phyloP scores from a whole-genome alignment of 148 eudicot genomes.

The Camellia sinensis region DNA sequence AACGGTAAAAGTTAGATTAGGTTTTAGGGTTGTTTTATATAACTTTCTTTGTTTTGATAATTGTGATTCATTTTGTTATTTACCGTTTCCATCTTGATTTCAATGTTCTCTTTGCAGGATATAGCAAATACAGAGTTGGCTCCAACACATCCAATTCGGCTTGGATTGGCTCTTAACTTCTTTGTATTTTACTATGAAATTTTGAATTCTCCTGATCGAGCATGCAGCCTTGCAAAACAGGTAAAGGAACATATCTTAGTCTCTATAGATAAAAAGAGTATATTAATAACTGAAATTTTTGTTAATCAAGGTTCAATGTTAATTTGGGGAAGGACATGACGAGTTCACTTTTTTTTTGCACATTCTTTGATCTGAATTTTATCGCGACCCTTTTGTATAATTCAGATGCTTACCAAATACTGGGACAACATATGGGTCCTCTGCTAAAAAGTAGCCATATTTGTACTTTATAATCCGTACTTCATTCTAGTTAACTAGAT shows the following conservation, averaged over 20 bases:
- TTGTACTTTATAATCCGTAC: no score
- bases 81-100: neutral
- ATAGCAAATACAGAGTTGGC: conserved; percentile 20
- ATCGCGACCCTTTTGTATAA: no score
- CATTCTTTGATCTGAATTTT: no score
- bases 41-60: neutral
- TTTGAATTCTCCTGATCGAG: conserved; percentile 22
- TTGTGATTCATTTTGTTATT: neutral
- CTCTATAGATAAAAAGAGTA: neutral
- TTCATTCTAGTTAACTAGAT: no score
- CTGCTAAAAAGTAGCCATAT: no score
- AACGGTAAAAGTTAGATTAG: neutral
- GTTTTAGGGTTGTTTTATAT: neutral
- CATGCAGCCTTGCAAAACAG: conserved; percentile 19
- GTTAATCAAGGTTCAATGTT: no score
- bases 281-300: no score
- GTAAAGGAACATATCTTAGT: neutral
- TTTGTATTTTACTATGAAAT: conserved; percentile 24
- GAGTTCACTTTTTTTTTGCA: no score
- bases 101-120: conserved; percentile 8
- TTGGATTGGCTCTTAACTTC: conserved; percentile 18
- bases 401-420: no score
- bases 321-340: no score
- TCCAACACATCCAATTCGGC: conserved; percentile 22
- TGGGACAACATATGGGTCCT: no score